phyloP scores from a whole-genome alignment of 108 stramenopile species.

The Skeletonema tropicum region DNA sequence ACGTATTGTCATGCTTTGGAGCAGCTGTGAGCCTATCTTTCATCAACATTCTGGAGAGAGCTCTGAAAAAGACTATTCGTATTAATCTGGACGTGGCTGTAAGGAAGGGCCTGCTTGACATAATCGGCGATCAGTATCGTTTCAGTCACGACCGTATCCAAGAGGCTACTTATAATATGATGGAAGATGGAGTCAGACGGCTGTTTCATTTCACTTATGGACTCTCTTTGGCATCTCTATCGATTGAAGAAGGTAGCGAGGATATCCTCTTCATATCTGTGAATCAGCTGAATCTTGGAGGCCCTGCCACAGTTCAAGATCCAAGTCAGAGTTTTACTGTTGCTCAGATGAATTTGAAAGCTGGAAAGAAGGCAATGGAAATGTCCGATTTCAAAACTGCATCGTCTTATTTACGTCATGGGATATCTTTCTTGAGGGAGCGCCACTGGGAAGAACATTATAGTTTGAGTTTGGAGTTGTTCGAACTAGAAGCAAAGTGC shows the following conservation, averaged over 20 bases:
- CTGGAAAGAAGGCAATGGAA: neutral
- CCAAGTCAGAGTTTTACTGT: neutral
- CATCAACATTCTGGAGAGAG: neutral
- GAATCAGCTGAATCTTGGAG: conserved; percentile 10
- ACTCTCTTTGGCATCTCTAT: conserved; percentile 1
- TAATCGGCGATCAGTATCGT: neutral
- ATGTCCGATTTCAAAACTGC: neutral
- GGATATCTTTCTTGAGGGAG: neutral
- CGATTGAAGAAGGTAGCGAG: neutral
- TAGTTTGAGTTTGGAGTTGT: neutral
- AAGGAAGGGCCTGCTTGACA: conserved; percentile 11
- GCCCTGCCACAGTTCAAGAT: neutral
- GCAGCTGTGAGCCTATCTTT: neutral
- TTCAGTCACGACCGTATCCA: conserved; percentile 11
- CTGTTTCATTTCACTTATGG: conserved; percentile 19
- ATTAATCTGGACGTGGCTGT: conserved; percentile 2
- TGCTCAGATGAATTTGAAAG: neutral
- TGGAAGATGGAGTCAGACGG: neutral
- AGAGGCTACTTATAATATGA: neutral
- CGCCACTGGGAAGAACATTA: neutral
- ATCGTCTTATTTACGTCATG: neutral
- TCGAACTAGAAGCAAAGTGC: neutral
- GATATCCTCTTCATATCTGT: conserved; percentile 5
- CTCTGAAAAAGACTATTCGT: neutral
- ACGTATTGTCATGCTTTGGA: conserved; percentile 15